A percentile compares a stretch with the other conserved stretches of the same genome.
These are phyloP conservation scores for Trametes gibbosa DNA, from an alignment of 768 basidiomycete species.

Conservation along the genomic window DNA sequence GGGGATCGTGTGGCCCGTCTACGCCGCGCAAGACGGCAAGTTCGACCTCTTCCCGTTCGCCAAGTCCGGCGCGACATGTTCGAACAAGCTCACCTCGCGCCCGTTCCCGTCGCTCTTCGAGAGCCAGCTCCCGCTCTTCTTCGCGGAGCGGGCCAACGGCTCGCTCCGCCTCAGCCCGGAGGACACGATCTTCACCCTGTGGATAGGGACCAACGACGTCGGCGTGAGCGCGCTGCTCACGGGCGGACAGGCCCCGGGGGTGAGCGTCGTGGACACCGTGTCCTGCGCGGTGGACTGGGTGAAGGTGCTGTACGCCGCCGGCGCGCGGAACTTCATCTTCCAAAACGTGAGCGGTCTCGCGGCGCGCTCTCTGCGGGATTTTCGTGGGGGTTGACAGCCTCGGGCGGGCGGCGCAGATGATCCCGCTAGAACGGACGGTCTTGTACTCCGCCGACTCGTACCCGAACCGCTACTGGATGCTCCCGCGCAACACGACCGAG, in stretches of 20 bases:
- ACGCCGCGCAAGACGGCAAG: constrained; percentile 52
- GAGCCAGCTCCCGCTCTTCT: constrained; percentile 53
- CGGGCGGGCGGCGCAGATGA: constrained; percentile 34
- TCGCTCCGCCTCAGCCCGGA: constrained; percentile 37
- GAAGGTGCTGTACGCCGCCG: constrained; percentile 50
- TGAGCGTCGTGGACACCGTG: constrained; percentile 57
- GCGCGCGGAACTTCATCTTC: constrained; percentile 67
- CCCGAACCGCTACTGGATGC: constrained; percentile 34
- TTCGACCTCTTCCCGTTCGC: constrained; percentile 58
- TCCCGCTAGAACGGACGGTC: constrained; percentile 31
- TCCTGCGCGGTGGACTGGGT: constrained; percentile 61
- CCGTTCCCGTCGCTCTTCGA: constrained; percentile 60
- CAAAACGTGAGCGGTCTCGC: constrained; percentile 49
- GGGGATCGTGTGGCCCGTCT: constrained; percentile 56
- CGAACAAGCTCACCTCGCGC: constrained; percentile 56
- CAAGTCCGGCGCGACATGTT: constrained; percentile 61
- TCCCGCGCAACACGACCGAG: constrained; percentile 32
- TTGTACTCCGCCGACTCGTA: constrained; percentile 34
- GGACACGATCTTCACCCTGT: constrained; percentile 60
- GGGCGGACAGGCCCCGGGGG: constrained; percentile 41
- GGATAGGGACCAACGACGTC: constrained; percentile 64
- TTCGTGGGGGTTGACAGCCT: too few relatives aligned
- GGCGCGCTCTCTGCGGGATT: neutral
- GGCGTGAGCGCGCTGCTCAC: constrained; percentile 54
- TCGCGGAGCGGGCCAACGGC: constrained; percentile 41